Conservation (phyloP, 495 filamentous ascomycete genomes). For the Darksidea phi region DNA sequence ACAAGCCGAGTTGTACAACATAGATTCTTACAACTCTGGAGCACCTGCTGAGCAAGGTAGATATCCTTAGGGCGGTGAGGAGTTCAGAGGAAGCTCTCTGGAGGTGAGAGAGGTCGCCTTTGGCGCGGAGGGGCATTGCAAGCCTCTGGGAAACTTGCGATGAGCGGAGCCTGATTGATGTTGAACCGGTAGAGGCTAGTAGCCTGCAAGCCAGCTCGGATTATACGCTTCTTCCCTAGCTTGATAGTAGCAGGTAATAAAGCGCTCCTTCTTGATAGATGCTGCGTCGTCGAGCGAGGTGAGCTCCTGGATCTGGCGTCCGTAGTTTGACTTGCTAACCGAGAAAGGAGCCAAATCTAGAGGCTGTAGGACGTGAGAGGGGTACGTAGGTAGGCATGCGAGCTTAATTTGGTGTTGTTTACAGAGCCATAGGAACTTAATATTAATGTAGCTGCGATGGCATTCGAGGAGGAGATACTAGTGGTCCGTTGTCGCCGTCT, state of each 20-base stretch:
- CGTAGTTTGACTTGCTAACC: constrained; percentile 33
- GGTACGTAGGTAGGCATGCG: constrained; percentile 17
- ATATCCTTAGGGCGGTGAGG: neutral
- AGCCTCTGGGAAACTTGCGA: neutral
- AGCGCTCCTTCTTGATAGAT: constrained; percentile 21
- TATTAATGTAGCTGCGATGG: too few species aligned
- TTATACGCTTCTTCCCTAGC: constrained; percentile 10
- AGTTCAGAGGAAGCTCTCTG: neutral
- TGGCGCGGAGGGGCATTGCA: neutral
- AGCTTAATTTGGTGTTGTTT: too few species aligned
- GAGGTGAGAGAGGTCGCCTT: neutral
- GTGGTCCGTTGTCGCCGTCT: too few species aligned
- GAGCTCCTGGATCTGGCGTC: constrained; percentile 23
- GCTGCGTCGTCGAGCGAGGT: constrained; percentile 17
- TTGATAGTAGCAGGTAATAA: constrained; percentile 14
- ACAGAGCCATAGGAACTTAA: too few species aligned
- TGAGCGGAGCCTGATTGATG: neutral
- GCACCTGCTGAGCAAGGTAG: neutral
- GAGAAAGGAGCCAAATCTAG: constrained; percentile 38
- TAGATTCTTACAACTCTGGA: neutral
- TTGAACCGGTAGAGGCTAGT: constrained; percentile 12
- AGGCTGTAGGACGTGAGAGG: constrained; percentile 38
- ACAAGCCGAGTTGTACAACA: neutral
- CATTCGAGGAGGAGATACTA: too few species aligned
- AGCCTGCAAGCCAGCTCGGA: constrained; percentile 14